Base-by-base conservation (phyloP, 805 yeast genomes). In the Spathaspora arborariae region DNA sequence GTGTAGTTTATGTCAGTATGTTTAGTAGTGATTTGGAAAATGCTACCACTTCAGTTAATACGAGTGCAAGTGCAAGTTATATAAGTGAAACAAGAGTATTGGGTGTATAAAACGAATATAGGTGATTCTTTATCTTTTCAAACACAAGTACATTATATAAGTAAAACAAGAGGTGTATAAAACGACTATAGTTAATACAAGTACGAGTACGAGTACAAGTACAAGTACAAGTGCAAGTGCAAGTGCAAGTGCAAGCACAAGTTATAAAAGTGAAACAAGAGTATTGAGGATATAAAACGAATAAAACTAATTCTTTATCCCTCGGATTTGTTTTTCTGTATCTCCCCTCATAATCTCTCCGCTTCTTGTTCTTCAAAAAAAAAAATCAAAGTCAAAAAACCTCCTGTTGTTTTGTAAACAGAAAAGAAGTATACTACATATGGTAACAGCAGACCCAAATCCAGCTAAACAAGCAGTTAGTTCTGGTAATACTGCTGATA, bases 1-100 rank as follows among this genome's bases (percentile, higher is more conserved):
- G 38, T 15, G 50, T 43, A 5, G 35, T 26, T n/a, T 47, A 47
- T 41, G 16, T 34, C 8, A 46, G 43, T 8, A 15, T 47, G 24
- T 43, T 47, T 34, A 20, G 34, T 13, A 6, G 5, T 22, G 50
- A 47, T 34, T 37, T 37, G 10, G 39, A 37, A n/a, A 37, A 10
- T 37, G 39, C 22, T 21, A 6, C 37, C 5, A 16, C 19, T 11
- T 37, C 40, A 37, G 41, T 38, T 7, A 16, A 20, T 18, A 18
- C 39, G 16, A 16, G n/a, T 18, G n/a, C n/a, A n/a, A 11, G 7
- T 4, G 15, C 39, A 18, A 18, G 21, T 19, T 35, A 35, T 35
- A 3, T 35, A 2, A 18, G n/a, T 35, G 39, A 35, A 18, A 35
- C 39, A 16, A 18, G 39, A 19, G 22, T 35, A 35, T 35, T 35